Evolutionary conservation across 2,329 filamentous ascomycete species (phyloP).

Genomic region (Thielaviopsis ethacetica): DNA sequence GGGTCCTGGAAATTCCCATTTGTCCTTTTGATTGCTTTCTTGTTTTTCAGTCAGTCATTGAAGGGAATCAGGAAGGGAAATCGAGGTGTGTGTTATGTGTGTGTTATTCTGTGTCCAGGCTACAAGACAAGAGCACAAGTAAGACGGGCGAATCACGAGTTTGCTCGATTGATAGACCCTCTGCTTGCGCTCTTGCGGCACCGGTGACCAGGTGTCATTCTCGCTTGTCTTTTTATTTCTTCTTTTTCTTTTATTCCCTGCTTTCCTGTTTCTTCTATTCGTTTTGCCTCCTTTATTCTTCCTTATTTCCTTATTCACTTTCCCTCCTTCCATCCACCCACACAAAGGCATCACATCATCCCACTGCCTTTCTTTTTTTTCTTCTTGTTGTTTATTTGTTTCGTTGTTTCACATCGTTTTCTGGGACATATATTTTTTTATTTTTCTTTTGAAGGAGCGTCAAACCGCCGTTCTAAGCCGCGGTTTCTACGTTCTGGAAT

Average conservation of each 20-base stretch:
- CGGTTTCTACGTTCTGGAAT: background rate
- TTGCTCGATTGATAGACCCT: background rate
- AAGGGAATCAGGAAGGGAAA: background rate
- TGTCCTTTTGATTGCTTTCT: background rate
- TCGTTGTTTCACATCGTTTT: background rate
- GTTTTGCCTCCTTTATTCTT: background rate
- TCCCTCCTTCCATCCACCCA: background rate
- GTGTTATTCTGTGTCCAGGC: background rate
- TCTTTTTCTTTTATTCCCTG: background rate
- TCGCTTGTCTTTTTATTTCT: background rate
- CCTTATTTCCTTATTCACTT: background rate
- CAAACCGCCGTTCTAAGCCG: background rate
- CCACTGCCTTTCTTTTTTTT: background rate
- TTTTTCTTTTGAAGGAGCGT: background rate
- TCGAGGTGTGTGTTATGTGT: background rate
- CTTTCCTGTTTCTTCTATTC: background rate
- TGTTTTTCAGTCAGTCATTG: background rate
- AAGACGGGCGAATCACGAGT: background rate
- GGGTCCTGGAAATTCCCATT: background rate
- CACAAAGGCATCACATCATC: background rate
- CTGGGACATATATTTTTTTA: background rate
- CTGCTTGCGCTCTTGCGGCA: background rate
- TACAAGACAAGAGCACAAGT: background rate
- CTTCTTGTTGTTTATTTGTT: background rate
- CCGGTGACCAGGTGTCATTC: background rate